phyloP scores from a whole-genome alignment of 495 filamentous ascomycete species.

The Trypethelium eluteriae region DNA sequence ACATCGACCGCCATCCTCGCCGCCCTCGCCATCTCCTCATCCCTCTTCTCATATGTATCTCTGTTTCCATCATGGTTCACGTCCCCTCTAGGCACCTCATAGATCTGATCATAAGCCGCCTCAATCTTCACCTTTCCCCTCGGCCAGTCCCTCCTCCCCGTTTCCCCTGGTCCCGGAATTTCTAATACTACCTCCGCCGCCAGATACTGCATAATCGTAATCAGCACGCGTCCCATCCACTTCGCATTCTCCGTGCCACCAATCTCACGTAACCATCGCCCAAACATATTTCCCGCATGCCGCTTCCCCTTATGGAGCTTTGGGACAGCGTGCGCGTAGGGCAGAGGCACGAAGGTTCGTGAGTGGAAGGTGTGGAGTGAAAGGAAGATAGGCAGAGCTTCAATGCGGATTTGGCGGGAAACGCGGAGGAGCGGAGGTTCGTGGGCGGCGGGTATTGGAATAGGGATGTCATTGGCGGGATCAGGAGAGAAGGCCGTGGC shows the following conservation, averaged over 20 bases:
- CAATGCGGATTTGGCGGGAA: neutral
- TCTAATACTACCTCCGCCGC: neutral
- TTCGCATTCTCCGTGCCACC: neutral
- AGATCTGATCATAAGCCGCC: neutral
- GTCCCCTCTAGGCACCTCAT: neutral
- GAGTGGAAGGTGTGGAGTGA: neutral
- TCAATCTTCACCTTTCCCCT: neutral
- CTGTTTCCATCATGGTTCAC: no score
- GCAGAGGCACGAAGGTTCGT: neutral
- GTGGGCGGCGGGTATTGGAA: neutral
- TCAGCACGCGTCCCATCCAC: neutral
- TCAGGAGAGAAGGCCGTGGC: neutral
- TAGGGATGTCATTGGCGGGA: neutral
- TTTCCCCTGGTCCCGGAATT: neutral
- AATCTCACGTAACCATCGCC: neutral
- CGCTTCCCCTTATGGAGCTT: neutral
- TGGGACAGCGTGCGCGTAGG: neutral
- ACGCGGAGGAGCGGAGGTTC: constrained; percentile 3
- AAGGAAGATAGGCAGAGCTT: neutral
- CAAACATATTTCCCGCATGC: neutral
- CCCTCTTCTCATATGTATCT: neutral
- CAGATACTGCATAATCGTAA: constrained; percentile 1
- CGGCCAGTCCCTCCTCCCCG: neutral
- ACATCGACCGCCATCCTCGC: neutral
- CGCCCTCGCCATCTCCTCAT: neutral